Conservation (phyloP, 345 rosid species). For the Theobroma cacao region DNA sequence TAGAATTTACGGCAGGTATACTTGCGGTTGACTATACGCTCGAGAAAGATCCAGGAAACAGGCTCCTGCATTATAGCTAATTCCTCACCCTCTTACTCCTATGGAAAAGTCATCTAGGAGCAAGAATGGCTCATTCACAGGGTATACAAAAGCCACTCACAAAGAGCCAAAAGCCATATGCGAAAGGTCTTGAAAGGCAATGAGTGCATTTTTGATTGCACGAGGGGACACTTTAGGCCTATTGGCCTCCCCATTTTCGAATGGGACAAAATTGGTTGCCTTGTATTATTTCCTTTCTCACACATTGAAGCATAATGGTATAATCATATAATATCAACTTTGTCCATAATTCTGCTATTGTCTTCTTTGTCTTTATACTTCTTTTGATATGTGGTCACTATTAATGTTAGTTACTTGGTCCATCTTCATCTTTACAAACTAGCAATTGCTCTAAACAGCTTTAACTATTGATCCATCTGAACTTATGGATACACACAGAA, state of each 20-base stretch:
- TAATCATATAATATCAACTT: slow-evolving; percentile 3
- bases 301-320: neutral
- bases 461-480: neutral
- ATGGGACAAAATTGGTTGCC: slow-evolving; percentile 13
- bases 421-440: neutral
- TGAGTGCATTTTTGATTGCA: slow-evolving; percentile 13
- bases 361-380: neutral
- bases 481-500: neutral
- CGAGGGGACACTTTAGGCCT: slow-evolving; percentile 16
- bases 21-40: slow-evolving; percentile 1
- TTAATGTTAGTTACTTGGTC: slow-evolving; percentile 4
- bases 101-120: neutral
- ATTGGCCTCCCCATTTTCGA: slow-evolving; percentile 14
- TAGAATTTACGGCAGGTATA: neutral
- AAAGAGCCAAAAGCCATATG: slow-evolving; percentile 2
- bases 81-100: neutral
- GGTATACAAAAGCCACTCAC: slow-evolving; percentile 10
- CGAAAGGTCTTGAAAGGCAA: slow-evolving; percentile 6
- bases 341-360: neutral
- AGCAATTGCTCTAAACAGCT: neutral
- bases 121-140: neutral
- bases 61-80: slow-evolving; percentile 2
- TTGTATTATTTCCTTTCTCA: neutral
- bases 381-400: slow-evolving; percentile 16
- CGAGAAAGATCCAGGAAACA: neutral